Evolutionary conservation across 2,329 filamentous ascomycete species (phyloP).

Genomic region (Lecanicillium sp.): DNA sequence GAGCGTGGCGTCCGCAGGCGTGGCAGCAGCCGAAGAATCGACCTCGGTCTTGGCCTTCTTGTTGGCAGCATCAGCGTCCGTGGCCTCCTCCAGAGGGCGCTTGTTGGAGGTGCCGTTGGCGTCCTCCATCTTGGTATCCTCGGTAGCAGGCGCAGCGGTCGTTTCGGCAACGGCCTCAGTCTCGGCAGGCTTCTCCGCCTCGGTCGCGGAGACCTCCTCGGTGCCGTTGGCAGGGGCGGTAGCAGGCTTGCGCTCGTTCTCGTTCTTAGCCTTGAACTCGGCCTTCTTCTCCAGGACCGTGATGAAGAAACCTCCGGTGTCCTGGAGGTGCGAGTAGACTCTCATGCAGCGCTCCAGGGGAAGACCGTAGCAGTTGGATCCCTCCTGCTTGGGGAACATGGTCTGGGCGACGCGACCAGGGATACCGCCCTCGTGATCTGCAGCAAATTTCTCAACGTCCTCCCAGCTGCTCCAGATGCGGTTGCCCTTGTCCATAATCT

Average conservation of each 20-base stretch:
- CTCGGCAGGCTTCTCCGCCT: conserved; percentile 27
- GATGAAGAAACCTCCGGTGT: conserved; percentile 97
- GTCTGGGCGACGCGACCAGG: conserved; percentile 66
- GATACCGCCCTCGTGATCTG: conserved; percentile 44
- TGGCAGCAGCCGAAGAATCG: conserved; percentile 15
- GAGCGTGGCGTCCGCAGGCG: conserved; percentile 18
- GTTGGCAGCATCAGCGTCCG: conserved; percentile 32
- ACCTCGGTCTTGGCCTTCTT: conserved; percentile 45
- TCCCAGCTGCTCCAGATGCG: conserved; percentile 76
- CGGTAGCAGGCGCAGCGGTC: conserved; percentile 17
- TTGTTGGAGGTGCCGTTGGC: conserved; percentile 26
- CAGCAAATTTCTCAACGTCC: conserved; percentile 65
- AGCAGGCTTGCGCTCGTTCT: conserved; percentile 46
- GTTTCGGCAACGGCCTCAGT: conserved; percentile 25
- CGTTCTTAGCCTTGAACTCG: conserved; percentile 74
- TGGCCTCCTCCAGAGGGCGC: conserved; percentile 27
- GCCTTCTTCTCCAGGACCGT: conserved; percentile 86
- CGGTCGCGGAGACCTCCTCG: conserved; percentile 20
- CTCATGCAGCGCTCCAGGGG: conserved; percentile 88
- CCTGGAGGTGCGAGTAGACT: conserved; percentile 90
- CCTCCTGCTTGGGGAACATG: conserved; percentile 70
- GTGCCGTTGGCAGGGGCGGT: conserved; percentile 6
- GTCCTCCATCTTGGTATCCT: conserved; percentile 20
- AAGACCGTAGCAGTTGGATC: conserved; percentile 52
- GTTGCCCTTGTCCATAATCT: conserved; percentile 81